These are phyloP conservation scores for Trichoderma koningii DNA, from an alignment of 2,329 filamentous ascomycete species.

Conservation along the genomic window DNA sequence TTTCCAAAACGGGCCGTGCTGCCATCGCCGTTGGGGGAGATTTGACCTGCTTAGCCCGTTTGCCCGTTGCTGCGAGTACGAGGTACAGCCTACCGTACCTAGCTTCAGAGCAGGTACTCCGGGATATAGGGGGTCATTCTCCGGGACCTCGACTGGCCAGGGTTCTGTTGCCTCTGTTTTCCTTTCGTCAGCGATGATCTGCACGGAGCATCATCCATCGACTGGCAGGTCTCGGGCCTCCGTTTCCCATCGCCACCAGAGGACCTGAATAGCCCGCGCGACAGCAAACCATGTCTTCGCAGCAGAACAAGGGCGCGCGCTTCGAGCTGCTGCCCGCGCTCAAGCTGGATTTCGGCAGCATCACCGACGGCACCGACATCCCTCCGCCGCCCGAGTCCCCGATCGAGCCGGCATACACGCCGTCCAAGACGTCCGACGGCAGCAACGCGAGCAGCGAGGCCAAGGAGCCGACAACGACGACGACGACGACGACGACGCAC, in stretches of 20 bases:
- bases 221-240: constrained; percentile 19
- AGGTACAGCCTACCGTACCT: constrained; percentile 4
- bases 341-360: constrained; percentile 59
- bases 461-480: constrained; percentile 26
- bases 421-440: constrained; percentile 42
- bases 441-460: constrained; percentile 26
- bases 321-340: constrained; percentile 60
- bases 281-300: constrained; percentile 37
- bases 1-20: background rate
- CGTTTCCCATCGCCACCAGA: constrained; percentile 4
- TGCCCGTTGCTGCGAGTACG: constrained; percentile 9
- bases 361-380: constrained; percentile 64
- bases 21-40: background rate
- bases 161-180: constrained; percentile 10
- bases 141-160: constrained; percentile 18
- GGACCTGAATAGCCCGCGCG: constrained; percentile 5
- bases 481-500: constrained; percentile 31
- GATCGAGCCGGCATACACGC: constrained; percentile 50
- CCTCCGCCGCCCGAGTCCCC: constrained; percentile 61
- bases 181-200: constrained; percentile 19
- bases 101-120: constrained; percentile 20
- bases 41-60: constrained; percentile 1
- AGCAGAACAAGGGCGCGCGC: constrained; percentile 39
- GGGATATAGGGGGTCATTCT: constrained; percentile 21
- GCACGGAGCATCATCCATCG: constrained; percentile 12